Base-by-base conservation (phyloP, 331 rosid genomes). In the Saraca asoca region DNA sequence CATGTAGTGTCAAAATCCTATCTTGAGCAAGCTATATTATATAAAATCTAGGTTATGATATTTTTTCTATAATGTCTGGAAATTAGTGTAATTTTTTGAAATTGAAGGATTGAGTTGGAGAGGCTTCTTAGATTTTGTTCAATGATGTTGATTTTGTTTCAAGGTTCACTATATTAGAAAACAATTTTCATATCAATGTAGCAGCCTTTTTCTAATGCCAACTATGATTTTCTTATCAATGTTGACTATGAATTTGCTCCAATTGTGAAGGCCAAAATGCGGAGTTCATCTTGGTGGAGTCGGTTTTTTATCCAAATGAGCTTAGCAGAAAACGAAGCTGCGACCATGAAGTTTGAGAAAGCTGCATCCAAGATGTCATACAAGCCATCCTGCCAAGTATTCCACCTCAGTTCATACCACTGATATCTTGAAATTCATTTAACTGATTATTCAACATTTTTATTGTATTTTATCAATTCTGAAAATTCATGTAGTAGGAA, bases 231-330 rank as follows among this genome's bases (percentile, higher is more conserved):
- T 75, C 55, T 9, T 9, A 13, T 53, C 57, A 17, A 35, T 16
- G 37, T 52, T 63, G 55, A 62, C 50, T 12, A 37, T 51, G 62
- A 39, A 31, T 54, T 14, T 78, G 45, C 53, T 66, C 42, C 50
- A 44, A 69, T 38, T 77, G 64, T 80, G 73, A 71, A 91, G 98
- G 95, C 96, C 45, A 89, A 91, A 85, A 85, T 89, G 96, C 73
- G 96, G 34, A 89, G 89, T 73, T 55, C 89, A 19, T 67, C 98
- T 62, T 91, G 96, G 95, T 91, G 98, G 98, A 81, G 82, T 65
- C 80, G 82, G 9, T 83, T 83, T 77, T 85, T 91, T 53, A 63
- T 72, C 48, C 86, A 80, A 69, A 80, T 77, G 57, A 87, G 81
- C 82, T 68, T 91, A 66, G 86, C 80, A 79, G 91, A 83, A 78